Evolutionary conservation across 805 yeast genomes (phyloP), one percentile per base, ranked within the genome.

Genomic region (Zygotorulaspora danielsina): DNA sequence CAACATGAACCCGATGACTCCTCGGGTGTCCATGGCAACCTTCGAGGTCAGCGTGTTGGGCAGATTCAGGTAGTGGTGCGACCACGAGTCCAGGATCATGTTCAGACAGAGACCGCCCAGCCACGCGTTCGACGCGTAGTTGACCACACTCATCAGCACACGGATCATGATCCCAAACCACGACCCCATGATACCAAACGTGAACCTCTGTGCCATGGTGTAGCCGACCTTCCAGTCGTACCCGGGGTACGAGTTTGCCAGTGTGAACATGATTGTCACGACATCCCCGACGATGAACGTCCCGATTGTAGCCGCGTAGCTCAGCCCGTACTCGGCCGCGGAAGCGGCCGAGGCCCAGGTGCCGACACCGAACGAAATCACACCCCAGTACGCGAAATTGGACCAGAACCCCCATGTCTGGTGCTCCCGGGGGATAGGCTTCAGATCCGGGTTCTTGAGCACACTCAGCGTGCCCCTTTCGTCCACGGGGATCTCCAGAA

Each of bases 211-310:
- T 6, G 69, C 59, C 15, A 72, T 38, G 1, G 78, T 69, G 48
- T 61, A 72, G 7, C 76, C 76, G 30, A 71, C 66, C 52, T 73
- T 77, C 62, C 69, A 74, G 33, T 71, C 67, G 12, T 59, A 52
- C 31, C 80, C 80, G 0, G 72, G 75, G 36, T 61, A 65, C 13
- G 75, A 68, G 50, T 72, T 73, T 9, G 72, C 64, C 26, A 70
- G 48, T 11, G 78, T 71, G 41, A 69, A 65, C 4, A 61, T 12
- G 29, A 70, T 58, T 11, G 75, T 71, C 11, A 75, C 45, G 4
- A 69, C 47, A 52, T 73, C 75, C 21, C 74, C 78, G n/a, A 75
- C 46, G 22, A 69, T 62, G 32, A 65, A 65, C 15, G 69, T 64
- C 7, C 72, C 71, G 53, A 75, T 66, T 6, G 73, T 64, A 35